Evolutionary conservation across 75 land plant species (phyloP).

Genomic region (Pinus albicaulis): DNA sequence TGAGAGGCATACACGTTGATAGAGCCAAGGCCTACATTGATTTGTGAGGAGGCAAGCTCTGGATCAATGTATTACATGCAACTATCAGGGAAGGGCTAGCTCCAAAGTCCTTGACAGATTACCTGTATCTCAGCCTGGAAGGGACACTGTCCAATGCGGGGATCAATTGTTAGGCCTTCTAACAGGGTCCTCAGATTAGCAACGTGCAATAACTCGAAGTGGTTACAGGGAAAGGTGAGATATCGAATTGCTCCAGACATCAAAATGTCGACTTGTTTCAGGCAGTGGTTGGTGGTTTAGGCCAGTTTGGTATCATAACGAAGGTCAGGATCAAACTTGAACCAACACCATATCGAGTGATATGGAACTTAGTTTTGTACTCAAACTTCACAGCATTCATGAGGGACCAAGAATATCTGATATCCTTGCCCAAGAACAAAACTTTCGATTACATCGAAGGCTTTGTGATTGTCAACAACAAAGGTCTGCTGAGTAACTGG

Average conservation of each 20-base stretch:
- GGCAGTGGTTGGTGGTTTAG: slow-evolving; percentile 71
- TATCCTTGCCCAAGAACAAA: slow-evolving; percentile 29
- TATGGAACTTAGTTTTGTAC: slow-evolving; percentile 80
- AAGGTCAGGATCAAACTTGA: slow-evolving; percentile 72
- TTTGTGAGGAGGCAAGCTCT: slow-evolving; percentile 66
- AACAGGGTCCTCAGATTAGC: slow-evolving; percentile 78
- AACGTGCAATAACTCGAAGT: slow-evolving; percentile 68
- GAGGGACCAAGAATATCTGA: slow-evolving; percentile 68
- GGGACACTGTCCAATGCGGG: slow-evolving; percentile 80
- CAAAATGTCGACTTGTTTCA: slow-evolving; percentile 60
- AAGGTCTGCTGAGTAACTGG: slow-evolving; percentile 74
- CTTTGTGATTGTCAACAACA: slow-evolving; percentile 68
- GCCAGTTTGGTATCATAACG: slow-evolving; percentile 88
- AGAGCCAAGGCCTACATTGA: slow-evolving; percentile 33
- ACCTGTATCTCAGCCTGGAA: slow-evolving; percentile 62
- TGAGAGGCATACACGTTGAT: slow-evolving; percentile 8
- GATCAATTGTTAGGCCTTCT: slow-evolving; percentile 72
- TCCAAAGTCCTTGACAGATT: slow-evolving; percentile 72
- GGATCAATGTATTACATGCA: slow-evolving; percentile 59
- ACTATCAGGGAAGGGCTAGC: slow-evolving; percentile 58
- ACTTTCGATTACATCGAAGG: slow-evolving; percentile 85
- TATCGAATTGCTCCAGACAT: slow-evolving; percentile 56
- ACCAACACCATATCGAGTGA: slow-evolving; percentile 65
- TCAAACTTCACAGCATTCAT: slow-evolving; percentile 64
- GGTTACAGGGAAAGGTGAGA: slow-evolving; percentile 77